A percentile compares a stretch with the other conserved stretches of the same genome.
These are phyloP conservation scores for Aspergillus japonicus DNA, from an alignment of 2,329 filamentous ascomycete species.

Conservation along the genomic window DNA sequence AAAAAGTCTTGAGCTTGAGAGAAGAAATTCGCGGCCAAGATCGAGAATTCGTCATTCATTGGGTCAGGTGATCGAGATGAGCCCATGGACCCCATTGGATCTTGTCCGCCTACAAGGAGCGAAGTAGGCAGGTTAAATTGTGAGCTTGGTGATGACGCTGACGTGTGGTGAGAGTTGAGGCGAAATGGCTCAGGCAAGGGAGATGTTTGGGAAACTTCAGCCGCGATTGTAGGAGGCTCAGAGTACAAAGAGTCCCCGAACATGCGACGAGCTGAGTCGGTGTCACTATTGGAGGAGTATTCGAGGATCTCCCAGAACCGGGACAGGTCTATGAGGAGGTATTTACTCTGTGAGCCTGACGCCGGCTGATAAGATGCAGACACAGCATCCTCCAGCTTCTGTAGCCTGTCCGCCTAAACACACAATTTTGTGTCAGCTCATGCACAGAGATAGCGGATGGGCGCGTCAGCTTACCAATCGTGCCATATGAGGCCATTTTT, in stretches of 20 bases:
- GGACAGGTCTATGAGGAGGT: slow-evolving; percentile 47
- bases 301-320: slow-evolving; percentile 52
- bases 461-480: slow-evolving; percentile 35
- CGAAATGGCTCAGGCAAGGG: slow-evolving; percentile 46
- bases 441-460: background rate
- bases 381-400: slow-evolving; percentile 45
- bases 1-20: slow-evolving; percentile 47
- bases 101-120: slow-evolving; percentile 17
- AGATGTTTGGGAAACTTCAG: slow-evolving; percentile 45
- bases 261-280: slow-evolving; percentile 36
- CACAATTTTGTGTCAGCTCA: background rate
- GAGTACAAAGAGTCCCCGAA: slow-evolving; percentile 44
- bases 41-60: slow-evolving; percentile 46
- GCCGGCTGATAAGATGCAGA: slow-evolving; percentile 44
- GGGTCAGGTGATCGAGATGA: slow-evolving; percentile 27
- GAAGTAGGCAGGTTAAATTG: slow-evolving; percentile 22
- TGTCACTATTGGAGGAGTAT: slow-evolving; percentile 45
- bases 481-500: slow-evolving; percentile 48
- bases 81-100: slow-evolving; percentile 18
- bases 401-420: slow-evolving; percentile 43
- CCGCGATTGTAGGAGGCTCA: slow-evolving; percentile 24
- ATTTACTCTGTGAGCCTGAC: slow-evolving; percentile 34
- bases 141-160: slow-evolving; percentile 15
- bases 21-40: slow-evolving; percentile 51
- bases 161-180: slow-evolving; percentile 27